Conservation (phyloP, 2,329 filamentous ascomycete genomes). For the Ophiostoma sp. region DNA sequence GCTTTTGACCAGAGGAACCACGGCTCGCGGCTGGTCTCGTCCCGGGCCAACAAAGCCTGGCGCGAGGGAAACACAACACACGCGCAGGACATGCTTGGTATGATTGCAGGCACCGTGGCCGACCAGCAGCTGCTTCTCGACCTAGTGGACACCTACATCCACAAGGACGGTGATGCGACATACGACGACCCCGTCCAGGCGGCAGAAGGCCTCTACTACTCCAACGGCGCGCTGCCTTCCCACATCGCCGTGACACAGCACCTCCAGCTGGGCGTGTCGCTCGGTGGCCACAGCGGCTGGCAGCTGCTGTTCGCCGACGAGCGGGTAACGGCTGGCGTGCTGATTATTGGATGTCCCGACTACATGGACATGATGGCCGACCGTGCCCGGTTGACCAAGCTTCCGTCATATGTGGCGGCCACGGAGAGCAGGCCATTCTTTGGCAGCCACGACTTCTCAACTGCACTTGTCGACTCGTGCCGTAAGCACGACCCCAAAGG, state of each 20-base stretch:
- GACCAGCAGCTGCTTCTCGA: slow-evolving; percentile 74
- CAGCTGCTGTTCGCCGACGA: slow-evolving; percentile 72
- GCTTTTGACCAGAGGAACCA: slow-evolving; percentile 94
- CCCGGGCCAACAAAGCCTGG: slow-evolving; percentile 71
- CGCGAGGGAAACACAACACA: slow-evolving; percentile 70
- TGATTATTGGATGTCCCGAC: slow-evolving; percentile 86
- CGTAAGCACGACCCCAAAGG: slow-evolving; percentile 67
- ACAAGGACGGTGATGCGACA: slow-evolving; percentile 1
- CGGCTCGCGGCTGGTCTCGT: slow-evolving; percentile 63
- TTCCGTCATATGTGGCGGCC: slow-evolving; percentile 54
- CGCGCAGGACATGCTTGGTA: slow-evolving; percentile 86
- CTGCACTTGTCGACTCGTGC: slow-evolving; percentile 57
- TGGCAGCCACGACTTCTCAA: slow-evolving; percentile 72
- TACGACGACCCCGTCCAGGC: slow-evolving; percentile 11
- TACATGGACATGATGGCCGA: slow-evolving; percentile 69
- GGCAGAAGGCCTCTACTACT: background rate
- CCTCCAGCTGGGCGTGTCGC: slow-evolving; percentile 71
- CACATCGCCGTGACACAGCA: slow-evolving; percentile 39
- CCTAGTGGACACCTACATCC: slow-evolving; percentile 54
- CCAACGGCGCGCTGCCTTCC: slow-evolving; percentile 16
- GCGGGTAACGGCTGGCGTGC: slow-evolving; percentile 69
- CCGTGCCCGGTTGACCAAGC: slow-evolving; percentile 66
- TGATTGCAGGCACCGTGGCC: slow-evolving; percentile 64
- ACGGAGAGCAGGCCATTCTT: slow-evolving; percentile 61
- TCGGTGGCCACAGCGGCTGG: slow-evolving; percentile 87